Base-by-base conservation (phyloP, 2,329 filamentous ascomycete species). In the Fusarium decemcellulare region DNA sequence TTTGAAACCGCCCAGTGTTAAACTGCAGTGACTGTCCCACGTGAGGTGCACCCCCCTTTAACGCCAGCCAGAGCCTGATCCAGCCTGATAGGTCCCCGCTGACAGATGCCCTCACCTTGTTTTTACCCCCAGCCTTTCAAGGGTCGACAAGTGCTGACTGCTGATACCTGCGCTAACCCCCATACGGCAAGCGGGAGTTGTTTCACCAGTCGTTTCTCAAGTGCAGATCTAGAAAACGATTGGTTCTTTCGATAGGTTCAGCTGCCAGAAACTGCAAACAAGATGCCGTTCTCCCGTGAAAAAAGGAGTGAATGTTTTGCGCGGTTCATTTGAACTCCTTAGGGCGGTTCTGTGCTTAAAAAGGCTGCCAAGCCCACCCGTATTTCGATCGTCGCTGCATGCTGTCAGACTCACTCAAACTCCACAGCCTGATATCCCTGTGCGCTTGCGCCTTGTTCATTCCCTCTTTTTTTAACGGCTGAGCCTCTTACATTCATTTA, bases 201-300 rank as follows among this genome's bases (percentile, higher is more conserved):
- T 51, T 51, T 51, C 47, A 51, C 47, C 32, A 37, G 34, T 15
- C 6, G 47, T 51, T 51, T 51, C 32, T 37, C 30, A 15, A 23
- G 47, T 15, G 11, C 23, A 15, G 11, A 37, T 51, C 30, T 11
- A 34, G 3, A n/a, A 36, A 8, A 11, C 15, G 47, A 51, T 51
- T 51, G 47, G 47, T 8, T 8, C 14, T 2, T 15, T 12, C 36
- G n/a, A 34, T 9, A 14, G n/a, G 39, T 16, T 47, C 44, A 47
- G 44, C 16, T 47, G 10, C 18, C 18, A 23, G 18, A 23, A 47
- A 37, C 34, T 10, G 11, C 34, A 11, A 23, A 23, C 18, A 37
- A 6, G 6, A 14, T 37, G 34, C 34, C 34, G 34, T 37, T 37
- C 15, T 37, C 11, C 34, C 34, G 34, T 37, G 34, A 3, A 37